phyloP scores from a whole-genome alignment of 2,329 filamentous ascomycete species.

The Camptophora hylomeconis region DNA sequence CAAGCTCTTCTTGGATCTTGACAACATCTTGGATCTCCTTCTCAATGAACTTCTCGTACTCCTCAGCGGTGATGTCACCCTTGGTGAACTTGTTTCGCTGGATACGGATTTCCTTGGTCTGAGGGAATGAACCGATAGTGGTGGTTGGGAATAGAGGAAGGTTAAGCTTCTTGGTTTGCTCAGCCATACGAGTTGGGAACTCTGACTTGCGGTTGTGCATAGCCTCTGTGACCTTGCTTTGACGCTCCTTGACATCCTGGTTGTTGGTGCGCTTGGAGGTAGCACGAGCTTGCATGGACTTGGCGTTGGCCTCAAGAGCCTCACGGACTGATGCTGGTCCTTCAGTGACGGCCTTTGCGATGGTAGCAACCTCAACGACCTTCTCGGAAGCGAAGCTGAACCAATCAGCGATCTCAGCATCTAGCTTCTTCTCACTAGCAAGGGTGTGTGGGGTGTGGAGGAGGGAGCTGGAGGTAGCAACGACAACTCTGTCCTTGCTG shows the following conservation, averaged over 20 bases:
- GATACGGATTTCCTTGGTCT: slow-evolving; percentile 96
- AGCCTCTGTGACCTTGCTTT: slow-evolving; percentile 68
- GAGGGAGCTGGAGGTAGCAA: slow-evolving; percentile 92
- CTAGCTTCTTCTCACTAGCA: slow-evolving; percentile 96
- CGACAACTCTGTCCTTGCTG: slow-evolving; percentile 93
- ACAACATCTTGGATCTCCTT: slow-evolving; percentile 93
- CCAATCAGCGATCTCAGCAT: slow-evolving; percentile 87
- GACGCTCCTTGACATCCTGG: slow-evolving; percentile 91
- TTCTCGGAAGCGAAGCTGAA: slow-evolving; percentile 98
- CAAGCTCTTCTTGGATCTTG: slow-evolving; percentile 96
- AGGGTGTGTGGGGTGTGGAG: slow-evolving; percentile 98
- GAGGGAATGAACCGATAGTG: slow-evolving; percentile 98
- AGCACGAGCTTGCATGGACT: slow-evolving; percentile 80
- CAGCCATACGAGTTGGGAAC: slow-evolving; percentile 71
- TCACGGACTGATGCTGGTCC: slow-evolving; percentile 75
- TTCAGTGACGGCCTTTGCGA: slow-evolving; percentile 93
- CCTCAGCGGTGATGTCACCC: slow-evolving; percentile 77
- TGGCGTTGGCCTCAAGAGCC: slow-evolving; percentile 92
- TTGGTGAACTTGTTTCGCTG: slow-evolving; percentile 98
- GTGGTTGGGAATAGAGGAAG: slow-evolving; percentile 97
- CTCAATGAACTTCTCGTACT: slow-evolving; percentile 99
- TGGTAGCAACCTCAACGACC: slow-evolving; percentile 75
- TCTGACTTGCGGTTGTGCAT: slow-evolving; percentile 88
- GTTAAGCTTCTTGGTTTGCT: slow-evolving; percentile 85
- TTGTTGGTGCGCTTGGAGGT: slow-evolving; percentile 93